Evolutionary conservation across 1,284 basidiomycete genomes (phyloP).

Genomic region (Leucoagaricus sp.): DNA sequence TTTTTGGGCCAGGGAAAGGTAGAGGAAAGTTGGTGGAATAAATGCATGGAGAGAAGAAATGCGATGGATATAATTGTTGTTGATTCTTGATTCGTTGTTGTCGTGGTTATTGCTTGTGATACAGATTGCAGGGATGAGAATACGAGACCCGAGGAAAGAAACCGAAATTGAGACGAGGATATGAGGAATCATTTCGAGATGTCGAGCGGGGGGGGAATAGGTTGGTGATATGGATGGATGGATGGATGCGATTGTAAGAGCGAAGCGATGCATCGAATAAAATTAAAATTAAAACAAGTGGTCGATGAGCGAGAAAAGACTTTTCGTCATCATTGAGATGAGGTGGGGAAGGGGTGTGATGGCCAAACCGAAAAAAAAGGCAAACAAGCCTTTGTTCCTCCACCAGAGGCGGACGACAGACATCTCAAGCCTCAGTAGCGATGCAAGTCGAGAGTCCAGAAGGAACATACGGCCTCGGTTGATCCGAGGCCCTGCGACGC

Average conservation of each 20-base stretch:
- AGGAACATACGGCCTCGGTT: slow-evolving; percentile 41
- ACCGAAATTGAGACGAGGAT: neutral
- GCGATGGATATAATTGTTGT: too few species aligned
- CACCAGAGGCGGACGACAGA: neutral
- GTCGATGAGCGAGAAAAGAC: neutral
- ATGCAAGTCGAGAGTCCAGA: slow-evolving; percentile 44
- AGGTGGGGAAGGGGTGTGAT: neutral
- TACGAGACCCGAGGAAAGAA: neutral
- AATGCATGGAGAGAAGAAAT: too few species aligned
- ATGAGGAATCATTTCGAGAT: too few species aligned
- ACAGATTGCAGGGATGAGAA: slow-evolving; percentile 5
- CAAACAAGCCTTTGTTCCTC: neutral
- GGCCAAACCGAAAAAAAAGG: neutral
- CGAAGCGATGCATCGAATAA: slow-evolving; percentile 7
- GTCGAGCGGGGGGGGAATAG: neutral
- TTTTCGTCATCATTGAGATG: neutral
- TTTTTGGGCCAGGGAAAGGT: too few species aligned
- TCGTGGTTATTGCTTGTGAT: too few species aligned
- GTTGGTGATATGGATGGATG: neutral
- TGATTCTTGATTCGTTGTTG: too few species aligned
- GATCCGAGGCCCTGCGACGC: slow-evolving; percentile 31
- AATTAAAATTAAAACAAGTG: slow-evolving; percentile 7
- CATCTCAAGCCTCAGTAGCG: slow-evolving; percentile 22
- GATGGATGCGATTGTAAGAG: neutral
- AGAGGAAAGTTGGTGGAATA: too few species aligned